These are phyloP conservation scores for Huntiella decipiens DNA, from an alignment of 2,329 filamentous ascomycete species.

Conservation along the genomic window DNA sequence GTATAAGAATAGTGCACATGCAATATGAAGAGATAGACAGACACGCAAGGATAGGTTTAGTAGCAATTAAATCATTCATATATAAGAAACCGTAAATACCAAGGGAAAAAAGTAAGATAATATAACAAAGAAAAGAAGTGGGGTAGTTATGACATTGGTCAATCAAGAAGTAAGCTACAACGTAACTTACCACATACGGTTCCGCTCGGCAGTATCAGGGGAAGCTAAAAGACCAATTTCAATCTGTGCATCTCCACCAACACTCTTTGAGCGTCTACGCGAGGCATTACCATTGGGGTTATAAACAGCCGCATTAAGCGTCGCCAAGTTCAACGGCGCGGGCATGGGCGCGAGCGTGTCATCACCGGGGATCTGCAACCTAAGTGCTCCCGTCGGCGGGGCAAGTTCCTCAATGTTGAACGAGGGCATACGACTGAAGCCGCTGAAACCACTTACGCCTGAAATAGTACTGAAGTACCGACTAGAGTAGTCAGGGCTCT, in stretches of 20 bases:
- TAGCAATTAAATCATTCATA: neutral
- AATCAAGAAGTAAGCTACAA: neutral
- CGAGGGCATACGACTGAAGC: constrained; percentile 3
- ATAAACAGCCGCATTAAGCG: constrained; percentile 34
- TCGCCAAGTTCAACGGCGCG: constrained; percentile 13
- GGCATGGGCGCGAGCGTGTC: neutral
- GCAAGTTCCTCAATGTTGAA: constrained; percentile 1
- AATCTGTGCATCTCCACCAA: constrained; percentile 15
- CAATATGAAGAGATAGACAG: neutral
- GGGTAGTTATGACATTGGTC: neutral
- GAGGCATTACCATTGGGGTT: constrained; percentile 18
- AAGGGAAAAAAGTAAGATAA: neutral
- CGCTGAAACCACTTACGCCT: constrained; percentile 6
- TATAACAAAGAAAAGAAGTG: neutral
- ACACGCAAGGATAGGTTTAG: neutral
- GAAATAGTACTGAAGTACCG: constrained; percentile 7
- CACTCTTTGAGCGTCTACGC: neutral
- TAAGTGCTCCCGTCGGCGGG: neutral
- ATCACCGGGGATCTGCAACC: neutral
- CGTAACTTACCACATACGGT: neutral
- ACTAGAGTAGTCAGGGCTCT: constrained; percentile 11
- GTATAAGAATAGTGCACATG: neutral
- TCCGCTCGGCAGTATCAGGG: constrained; percentile 2
- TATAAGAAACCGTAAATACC: neutral
- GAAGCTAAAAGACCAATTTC: constrained; percentile 8